A percentile compares a stretch with the other conserved stretches of the same genome.
These are phyloP conservation scores for Amanita muscaria DNA, from an alignment of 768 basidiomycete genomes.

Conservation along the genomic window DNA sequence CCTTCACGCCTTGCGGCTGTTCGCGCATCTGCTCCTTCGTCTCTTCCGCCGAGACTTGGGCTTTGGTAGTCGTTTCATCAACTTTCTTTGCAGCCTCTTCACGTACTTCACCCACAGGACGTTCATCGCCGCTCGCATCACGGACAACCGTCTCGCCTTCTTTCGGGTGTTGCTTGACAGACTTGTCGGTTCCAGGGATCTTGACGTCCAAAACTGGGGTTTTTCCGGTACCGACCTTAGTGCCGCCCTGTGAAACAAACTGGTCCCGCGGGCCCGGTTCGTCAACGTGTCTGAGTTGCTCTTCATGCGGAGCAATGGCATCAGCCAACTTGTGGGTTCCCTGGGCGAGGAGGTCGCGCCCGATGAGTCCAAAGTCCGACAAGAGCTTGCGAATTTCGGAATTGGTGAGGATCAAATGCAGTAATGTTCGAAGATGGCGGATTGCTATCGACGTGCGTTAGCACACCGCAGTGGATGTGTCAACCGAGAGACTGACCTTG, in stretches of 20 bases:
- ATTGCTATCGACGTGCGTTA: slow-evolving; percentile 39
- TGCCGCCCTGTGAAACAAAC: slow-evolving; percentile 45
- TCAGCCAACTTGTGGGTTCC: slow-evolving; percentile 65
- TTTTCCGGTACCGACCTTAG: slow-evolving; percentile 21
- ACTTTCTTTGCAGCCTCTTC: slow-evolving; percentile 9
- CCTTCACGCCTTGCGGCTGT: slow-evolving; percentile 8
- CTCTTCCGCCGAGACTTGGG: background rate
- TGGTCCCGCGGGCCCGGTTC: slow-evolving; percentile 59
- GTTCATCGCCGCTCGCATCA: slow-evolving; percentile 25
- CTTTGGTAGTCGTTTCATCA: background rate
- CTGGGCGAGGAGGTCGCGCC: slow-evolving; percentile 76
- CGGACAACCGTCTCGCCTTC: slow-evolving; percentile 29
- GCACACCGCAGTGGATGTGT: background rate
- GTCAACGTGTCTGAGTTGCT: slow-evolving; percentile 56
- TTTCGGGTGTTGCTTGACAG: slow-evolving; percentile 38
- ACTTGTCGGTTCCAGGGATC: slow-evolving; percentile 24
- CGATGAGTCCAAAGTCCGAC: slow-evolving; percentile 66
- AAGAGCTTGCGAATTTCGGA: slow-evolving; percentile 87
- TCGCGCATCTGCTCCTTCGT: background rate
- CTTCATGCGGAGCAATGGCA: slow-evolving; percentile 54
- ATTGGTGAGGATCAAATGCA: slow-evolving; percentile 85
- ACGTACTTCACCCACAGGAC: slow-evolving; percentile 17
- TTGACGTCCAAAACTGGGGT: slow-evolving; percentile 26
- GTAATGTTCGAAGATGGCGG: slow-evolving; percentile 79
- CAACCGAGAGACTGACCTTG: slow-evolving; percentile 35